These are phyloP conservation scores for Cordyceps farinosa DNA, from an alignment of 2,329 filamentous ascomycete genomes.

Conservation along the genomic window DNA sequence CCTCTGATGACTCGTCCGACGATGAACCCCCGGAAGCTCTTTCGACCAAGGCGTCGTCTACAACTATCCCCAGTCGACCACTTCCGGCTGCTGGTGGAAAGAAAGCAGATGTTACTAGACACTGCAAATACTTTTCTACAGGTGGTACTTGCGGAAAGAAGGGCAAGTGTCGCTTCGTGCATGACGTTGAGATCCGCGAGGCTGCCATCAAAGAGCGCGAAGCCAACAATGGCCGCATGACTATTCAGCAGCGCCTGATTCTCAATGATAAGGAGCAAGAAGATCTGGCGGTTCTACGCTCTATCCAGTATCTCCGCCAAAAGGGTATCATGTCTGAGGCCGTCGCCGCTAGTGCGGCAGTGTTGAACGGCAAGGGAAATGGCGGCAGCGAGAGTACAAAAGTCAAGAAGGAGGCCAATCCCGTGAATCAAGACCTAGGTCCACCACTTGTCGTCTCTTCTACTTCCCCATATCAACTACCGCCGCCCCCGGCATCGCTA, in stretches of 20 bases:
- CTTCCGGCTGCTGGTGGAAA: conserved; percentile 45
- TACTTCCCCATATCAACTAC: conserved; percentile 20
- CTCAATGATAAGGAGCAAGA: conserved; percentile 67
- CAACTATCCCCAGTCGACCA: conserved; percentile 30
- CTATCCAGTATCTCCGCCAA: conserved; percentile 61
- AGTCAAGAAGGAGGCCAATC: not conserved
- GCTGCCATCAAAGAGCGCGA: conserved; percentile 62
- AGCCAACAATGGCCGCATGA: conserved; percentile 62
- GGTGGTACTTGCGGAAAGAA: conserved; percentile 68
- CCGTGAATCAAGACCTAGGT: conserved; percentile 25
- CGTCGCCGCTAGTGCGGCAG: conserved; percentile 9
- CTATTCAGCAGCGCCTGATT: conserved; percentile 61
- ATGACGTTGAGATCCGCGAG: conserved; percentile 60
- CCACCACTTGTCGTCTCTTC: conserved; percentile 16
- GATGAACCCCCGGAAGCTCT: conserved; percentile 58
- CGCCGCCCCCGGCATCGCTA: conserved; percentile 37
- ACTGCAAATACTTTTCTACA: conserved; percentile 69
- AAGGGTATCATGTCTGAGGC: conserved; percentile 47
- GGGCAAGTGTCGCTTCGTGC: conserved; percentile 71
- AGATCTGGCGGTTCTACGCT: conserved; percentile 62
- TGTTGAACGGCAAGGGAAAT: conserved; percentile 14
- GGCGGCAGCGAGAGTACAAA: conserved; percentile 21
- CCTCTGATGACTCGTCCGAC: conserved; percentile 50
- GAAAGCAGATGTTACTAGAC: conserved; percentile 59
- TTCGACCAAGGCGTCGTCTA: conserved; percentile 36